Base-by-base conservation (phyloP, 2,329 filamentous ascomycete species). In the Thelonectria discophora region DNA sequence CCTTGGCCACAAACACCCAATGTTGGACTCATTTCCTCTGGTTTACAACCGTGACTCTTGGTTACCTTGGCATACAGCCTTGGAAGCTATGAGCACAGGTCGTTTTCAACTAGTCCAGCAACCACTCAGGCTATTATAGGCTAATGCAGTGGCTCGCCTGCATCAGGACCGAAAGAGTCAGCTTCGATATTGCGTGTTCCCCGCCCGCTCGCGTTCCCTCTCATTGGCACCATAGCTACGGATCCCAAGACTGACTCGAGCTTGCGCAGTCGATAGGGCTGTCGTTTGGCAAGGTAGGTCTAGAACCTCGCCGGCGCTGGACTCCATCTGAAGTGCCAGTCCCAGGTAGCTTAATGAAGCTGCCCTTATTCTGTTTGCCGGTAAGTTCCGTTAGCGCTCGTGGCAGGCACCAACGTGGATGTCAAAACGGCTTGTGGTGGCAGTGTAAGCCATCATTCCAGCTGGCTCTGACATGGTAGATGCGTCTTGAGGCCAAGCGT, bases 361-460 rank as follows among this genome's bases (percentile, higher is more conserved):
- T 30, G 27, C 12, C 11, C 34, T 15, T 27, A 6, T 37, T 32
- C 12, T 30, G 10, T 27, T 17, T 18, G 10, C 45, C 53, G 53
- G 53, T 21, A 55, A 30, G 20, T 55, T 49, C 45, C 53, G 21
- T 12, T 27, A 48, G 32, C 10, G 32, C 13, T 27, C 43, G 46
- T 24, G 32, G 42, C 51, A n/a, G 34, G 34, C 34, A 15, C 34
- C 39, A 42, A 5, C n/a, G 17, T 8, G 9, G 18, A 37, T 11
- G 21, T 53, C 51, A 21, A 27, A n/a, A 9, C 10, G 9, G 42
- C 17, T 47, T 39, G 42, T 37, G 18, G 42, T 55, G 42, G 52
- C 42, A 55, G 42, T 55, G 52, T 55, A n/a, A 47, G 52, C 42
- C 52, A 47, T 39, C 30, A 37, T 47, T 32, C 37, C 39, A n/a